phyloP scores from a whole-genome alignment of 768 basidiomycete genomes.

The Russula ochroleuca region DNA sequence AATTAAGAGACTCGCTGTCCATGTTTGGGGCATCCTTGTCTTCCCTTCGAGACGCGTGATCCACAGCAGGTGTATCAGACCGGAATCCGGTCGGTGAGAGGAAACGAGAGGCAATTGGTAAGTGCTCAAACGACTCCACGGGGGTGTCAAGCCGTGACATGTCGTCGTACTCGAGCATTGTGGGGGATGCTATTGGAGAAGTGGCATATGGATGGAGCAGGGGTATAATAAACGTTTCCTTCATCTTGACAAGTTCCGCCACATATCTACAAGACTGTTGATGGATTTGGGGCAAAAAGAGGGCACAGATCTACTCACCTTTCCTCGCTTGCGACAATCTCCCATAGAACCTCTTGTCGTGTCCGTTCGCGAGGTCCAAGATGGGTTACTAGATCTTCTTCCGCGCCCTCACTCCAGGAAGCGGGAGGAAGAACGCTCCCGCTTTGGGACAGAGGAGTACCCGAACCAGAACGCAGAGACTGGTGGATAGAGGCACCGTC shows the following conservation, averaged over 20 bases:
- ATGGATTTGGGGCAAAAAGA: slow-evolving; percentile 11
- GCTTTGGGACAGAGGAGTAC: slow-evolving; percentile 76
- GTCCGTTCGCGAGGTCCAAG: slow-evolving; percentile 92
- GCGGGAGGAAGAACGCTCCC: slow-evolving; percentile 66
- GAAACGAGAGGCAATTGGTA: slow-evolving; percentile 90
- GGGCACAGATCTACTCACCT: slow-evolving; percentile 49
- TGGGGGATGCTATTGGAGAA: slow-evolving; percentile 53
- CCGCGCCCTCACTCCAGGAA: slow-evolving; percentile 93
- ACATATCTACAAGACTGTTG: slow-evolving; percentile 65
- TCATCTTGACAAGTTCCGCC: slow-evolving; percentile 83
- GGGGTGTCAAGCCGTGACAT: slow-evolving; percentile 60
- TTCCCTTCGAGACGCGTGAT: slow-evolving; percentile 37
- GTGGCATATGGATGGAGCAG: slow-evolving; percentile 78
- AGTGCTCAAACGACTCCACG: slow-evolving; percentile 63
- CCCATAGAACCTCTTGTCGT: slow-evolving; percentile 93
- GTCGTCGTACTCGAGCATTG: slow-evolving; percentile 64
- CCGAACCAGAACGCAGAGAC: slow-evolving; percentile 73
- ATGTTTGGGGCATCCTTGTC: slow-evolving; percentile 56
- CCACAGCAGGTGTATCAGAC: slow-evolving; percentile 41
- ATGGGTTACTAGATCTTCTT: slow-evolving; percentile 90
- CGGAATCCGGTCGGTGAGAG: slow-evolving; percentile 60
- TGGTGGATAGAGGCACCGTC: slow-evolving; percentile 51
- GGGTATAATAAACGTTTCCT: slow-evolving; percentile 88
- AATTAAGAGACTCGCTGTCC: slow-evolving; percentile 69
- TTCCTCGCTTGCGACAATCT: slow-evolving; percentile 95